Evolutionary conservation across 768 basidiomycete species (phyloP).

Genomic region (Pulveroboletus ravenelii): DNA sequence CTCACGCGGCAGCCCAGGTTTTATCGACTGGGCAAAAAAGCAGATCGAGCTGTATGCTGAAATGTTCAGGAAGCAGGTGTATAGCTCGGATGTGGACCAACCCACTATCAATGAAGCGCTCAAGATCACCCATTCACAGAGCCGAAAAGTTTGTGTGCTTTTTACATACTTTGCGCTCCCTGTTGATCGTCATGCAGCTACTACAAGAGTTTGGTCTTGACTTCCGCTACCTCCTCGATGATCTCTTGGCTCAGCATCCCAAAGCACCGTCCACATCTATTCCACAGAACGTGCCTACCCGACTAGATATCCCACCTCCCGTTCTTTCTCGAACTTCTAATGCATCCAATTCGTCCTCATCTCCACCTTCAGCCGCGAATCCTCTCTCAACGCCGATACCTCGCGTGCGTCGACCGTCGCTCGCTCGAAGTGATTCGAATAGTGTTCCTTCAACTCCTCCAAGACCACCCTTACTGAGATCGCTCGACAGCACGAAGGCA

Average conservation of each 20-base stretch:
- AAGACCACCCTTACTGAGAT: constrained; percentile 28
- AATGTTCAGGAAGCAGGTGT: constrained; percentile 89
- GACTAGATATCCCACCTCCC: constrained; percentile 18
- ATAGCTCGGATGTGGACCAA: constrained; percentile 70
- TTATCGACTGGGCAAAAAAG: constrained; percentile 90
- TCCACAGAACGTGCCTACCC: constrained; percentile 25
- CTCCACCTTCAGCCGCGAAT: constrained; percentile 14
- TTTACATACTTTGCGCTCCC: not conserved
- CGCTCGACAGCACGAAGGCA: constrained; percentile 23
- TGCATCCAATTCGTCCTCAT: constrained; percentile 13
- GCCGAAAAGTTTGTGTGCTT: constrained; percentile 60
- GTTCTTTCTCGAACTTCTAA: constrained; percentile 14
- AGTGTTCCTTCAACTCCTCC: constrained; percentile 11
- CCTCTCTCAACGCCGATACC: constrained; percentile 26
- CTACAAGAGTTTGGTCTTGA: constrained; percentile 92
- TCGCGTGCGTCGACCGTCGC: constrained; percentile 25
- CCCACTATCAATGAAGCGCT: constrained; percentile 74
- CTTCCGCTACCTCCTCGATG: constrained; percentile 87
- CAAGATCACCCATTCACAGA: constrained; percentile 72
- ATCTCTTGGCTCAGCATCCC: constrained; percentile 53
- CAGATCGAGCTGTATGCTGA: constrained; percentile 80
- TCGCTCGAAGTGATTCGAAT: constrained; percentile 27
- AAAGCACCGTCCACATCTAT: constrained; percentile 30
- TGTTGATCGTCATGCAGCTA: constrained; percentile 43
- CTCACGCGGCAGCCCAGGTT: constrained; percentile 46